Conservation (phyloP, 441 rosid genomes). For the Corymbia citriodora region DNA sequence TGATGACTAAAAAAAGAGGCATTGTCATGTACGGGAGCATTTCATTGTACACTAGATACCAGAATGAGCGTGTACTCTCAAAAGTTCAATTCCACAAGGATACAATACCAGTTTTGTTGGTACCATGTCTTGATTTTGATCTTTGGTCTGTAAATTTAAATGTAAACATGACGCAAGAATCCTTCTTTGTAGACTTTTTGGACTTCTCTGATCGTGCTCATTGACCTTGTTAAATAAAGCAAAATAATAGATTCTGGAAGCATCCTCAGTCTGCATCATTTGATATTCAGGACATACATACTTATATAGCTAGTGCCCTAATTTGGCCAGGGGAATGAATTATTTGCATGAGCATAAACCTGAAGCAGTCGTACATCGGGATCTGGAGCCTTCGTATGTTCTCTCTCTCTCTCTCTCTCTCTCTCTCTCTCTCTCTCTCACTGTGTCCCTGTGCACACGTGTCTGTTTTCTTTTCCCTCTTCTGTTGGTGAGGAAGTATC, state of each 20-base stretch:
- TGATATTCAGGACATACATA: background rate
- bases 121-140: background rate
- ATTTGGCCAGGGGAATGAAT: conserved; percentile 69
- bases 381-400: conserved; percentile 82
- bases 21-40: background rate
- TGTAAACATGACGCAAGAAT: background rate
- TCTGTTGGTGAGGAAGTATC: background rate
- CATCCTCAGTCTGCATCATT: background rate
- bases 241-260: background rate
- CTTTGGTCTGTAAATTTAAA: background rate
- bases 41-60: background rate
- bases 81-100: background rate
- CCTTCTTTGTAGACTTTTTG: background rate
- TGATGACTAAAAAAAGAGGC: background rate
- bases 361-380: conserved; percentile 74
- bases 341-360: conserved; percentile 82
- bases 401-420: conserved; percentile 10
- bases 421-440: background rate
- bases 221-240: background rate
- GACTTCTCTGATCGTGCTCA: background rate
- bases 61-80: background rate
- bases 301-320: background rate
- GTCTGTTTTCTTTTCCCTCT: background rate
- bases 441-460: background rate
- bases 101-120: background rate